Percentiles rank a stretch among this genome's conserved stretches.
Evolutionary conservation across 2,329 filamentous ascomycete genomes (phyloP).

Genomic region (Botrytis fragariae): DNA sequence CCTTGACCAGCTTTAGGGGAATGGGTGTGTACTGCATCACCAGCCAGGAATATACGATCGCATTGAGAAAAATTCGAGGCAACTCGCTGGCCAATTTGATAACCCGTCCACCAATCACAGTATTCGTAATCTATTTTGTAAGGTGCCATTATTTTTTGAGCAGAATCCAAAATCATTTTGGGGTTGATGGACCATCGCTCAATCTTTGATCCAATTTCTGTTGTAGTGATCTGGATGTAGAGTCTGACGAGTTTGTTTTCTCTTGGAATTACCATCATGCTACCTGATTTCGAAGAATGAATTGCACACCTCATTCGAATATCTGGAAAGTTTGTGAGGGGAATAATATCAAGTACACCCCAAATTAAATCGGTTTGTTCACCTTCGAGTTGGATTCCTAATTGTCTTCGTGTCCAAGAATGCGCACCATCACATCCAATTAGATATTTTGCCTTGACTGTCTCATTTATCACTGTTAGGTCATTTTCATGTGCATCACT

Average conservation of each 20-base stretch:
- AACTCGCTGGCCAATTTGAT: constrained; percentile 57
- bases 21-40: constrained; percentile 52
- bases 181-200: constrained; percentile 63
- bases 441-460: constrained; percentile 60
- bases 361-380: constrained; percentile 57
- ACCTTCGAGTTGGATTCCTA: constrained; percentile 56
- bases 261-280: constrained; percentile 60
- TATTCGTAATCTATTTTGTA: constrained; percentile 65
- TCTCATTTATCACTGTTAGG: constrained; percentile 50
- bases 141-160: constrained; percentile 62
- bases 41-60: constrained; percentile 52
- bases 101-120: constrained; percentile 62
- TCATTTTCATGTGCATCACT: constrained; percentile 36
- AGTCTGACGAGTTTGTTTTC: constrained; percentile 57
- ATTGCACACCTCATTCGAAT: constrained; percentile 57
- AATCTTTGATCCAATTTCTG: constrained; percentile 36
- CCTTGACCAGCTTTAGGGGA: constrained; percentile 63
- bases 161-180: constrained; percentile 59
- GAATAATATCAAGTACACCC: constrained; percentile 50
- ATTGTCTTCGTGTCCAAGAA: constrained; percentile 49
- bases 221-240: constrained; percentile 41
- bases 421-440: constrained; percentile 60
- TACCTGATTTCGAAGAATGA: constrained; percentile 51
- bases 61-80: constrained; percentile 47
- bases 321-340: constrained; percentile 52